Evolutionary conservation across 441 rosid genomes (phyloP).

Genomic region (Populus trichocarpa): DNA sequence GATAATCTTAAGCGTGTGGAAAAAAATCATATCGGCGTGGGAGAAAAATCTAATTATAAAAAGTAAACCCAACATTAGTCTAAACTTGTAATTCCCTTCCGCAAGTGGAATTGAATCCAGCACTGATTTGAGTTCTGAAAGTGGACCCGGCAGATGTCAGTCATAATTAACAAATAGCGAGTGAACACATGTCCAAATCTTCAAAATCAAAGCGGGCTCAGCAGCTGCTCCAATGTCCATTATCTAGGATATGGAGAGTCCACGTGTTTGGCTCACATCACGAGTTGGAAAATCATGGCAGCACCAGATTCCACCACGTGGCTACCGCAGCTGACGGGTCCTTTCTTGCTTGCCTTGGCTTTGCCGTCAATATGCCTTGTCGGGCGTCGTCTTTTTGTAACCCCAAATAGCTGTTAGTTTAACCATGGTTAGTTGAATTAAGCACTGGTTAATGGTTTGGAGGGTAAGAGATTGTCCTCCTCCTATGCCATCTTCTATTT

Average conservation of each 20-base stretch:
- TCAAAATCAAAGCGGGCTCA: neutral
- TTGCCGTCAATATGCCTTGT: neutral
- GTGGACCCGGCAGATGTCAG: neutral
- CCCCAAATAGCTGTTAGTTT: neutral
- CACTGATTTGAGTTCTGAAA: too few species aligned
- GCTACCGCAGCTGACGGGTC: neutral
- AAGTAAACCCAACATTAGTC: too few species aligned
- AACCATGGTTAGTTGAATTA: slow-evolving; percentile 18
- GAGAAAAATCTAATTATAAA: too few species aligned
- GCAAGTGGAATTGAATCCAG: too few species aligned
- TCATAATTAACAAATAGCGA: neutral
- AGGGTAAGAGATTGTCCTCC: neutral
- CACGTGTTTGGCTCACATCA: slow-evolving; percentile 22
- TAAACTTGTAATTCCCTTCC: too few species aligned
- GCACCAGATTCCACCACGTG: slow-evolving; percentile 15
- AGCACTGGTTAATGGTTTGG: slow-evolving; percentile 4
- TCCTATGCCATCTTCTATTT: too few species aligned
- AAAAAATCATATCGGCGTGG: too few species aligned
- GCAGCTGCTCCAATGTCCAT: slow-evolving; percentile 4
- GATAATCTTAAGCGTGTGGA: too few species aligned
- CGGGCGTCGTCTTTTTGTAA: neutral
- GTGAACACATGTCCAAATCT: too few species aligned
- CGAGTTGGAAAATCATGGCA: neutral
- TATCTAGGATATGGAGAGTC: neutral
- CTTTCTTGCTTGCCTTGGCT: neutral